Base-by-base conservation (phyloP, 1,284 basidiomycete species). In the Trametes polyzona region DNA sequence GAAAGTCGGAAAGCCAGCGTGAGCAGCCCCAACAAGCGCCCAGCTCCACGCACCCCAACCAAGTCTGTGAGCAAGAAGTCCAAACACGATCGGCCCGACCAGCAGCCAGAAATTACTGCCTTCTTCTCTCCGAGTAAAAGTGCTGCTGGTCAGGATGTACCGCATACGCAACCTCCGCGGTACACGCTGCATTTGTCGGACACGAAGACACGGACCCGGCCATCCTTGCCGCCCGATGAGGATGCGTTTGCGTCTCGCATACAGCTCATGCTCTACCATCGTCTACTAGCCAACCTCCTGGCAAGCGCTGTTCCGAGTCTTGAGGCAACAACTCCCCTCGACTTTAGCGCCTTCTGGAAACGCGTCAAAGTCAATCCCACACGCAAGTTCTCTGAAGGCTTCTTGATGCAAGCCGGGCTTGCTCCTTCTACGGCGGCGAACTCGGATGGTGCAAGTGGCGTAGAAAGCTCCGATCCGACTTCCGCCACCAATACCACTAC, bases 181-280 rank as follows among this genome's bases (percentile, higher is more conserved):
- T 61, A 57, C 30, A 23, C 21, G 10, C 73, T 95, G 0, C 77
- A 75, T 56, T 69, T 95, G 6, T 75, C 84, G 16, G 93, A 95
- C 67, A 90, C 86, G 48, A 95, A 95, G 71, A 93, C 92, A 7
- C 82, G 93, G 17, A 76, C 74, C 6, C 70, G 69, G 0, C 67
- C 75, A 0, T 78, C 72, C 7, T 59, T 94, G 2, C 93, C 93
- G 0, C 69, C 75, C 9, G 77, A 85, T 16, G 79, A 80, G 40
- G 90, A 93, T 66, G 80, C 85, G 0, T 67, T 83, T 14, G 73
- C 84, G 0, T 83, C 92, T 0, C 82, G 83, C n/a, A 73, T 93
- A 17, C 93, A 95, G 69, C 79, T 95, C 4, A 94, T 94, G 91
- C 71, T 93, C 27, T 95, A 95, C 71, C 83, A 87, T 66, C 86